phyloP scores from a whole-genome alignment of 495 filamentous ascomycete genomes.

The Penicillium cosmopolitanum region DNA sequence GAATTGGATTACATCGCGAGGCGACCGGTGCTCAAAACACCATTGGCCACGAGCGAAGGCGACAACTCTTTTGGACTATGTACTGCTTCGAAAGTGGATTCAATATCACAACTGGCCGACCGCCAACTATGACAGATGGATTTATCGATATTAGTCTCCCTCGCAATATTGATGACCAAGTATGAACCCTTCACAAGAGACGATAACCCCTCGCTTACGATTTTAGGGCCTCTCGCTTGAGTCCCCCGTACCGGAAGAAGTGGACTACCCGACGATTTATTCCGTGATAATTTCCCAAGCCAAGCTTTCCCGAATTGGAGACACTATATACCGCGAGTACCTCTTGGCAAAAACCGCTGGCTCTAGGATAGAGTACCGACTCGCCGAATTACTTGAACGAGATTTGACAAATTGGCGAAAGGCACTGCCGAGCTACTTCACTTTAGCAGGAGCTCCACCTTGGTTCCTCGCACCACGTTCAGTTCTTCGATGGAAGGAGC shows the following conservation, averaged over 20 bases:
- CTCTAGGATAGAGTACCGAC: slow-evolving; percentile 12
- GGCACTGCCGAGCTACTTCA: slow-evolving; percentile 30
- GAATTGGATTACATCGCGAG: slow-evolving; percentile 49
- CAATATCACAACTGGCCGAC: slow-evolving; percentile 30
- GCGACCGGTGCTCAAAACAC: slow-evolving; percentile 14
- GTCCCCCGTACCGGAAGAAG: slow-evolving; percentile 11
- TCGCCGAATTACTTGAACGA: slow-evolving; percentile 13
- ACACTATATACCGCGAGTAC: slow-evolving; percentile 24
- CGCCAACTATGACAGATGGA: slow-evolving; percentile 22
- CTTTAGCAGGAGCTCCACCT: slow-evolving; percentile 9
- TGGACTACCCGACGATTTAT: slow-evolving; percentile 23
- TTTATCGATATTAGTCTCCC: slow-evolving; percentile 34
- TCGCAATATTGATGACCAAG: slow-evolving; percentile 27
- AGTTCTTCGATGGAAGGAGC: slow-evolving; percentile 30
- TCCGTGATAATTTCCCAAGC: slow-evolving; percentile 29
- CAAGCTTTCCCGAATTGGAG: slow-evolving; percentile 22
- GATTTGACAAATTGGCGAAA: slow-evolving; percentile 21
- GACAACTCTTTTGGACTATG: slow-evolving; percentile 28
- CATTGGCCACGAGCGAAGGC: slow-evolving; percentile 19
- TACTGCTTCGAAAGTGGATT: slow-evolving; percentile 37
- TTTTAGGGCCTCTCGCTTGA: slow-evolving; percentile 14
- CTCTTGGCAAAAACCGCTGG: slow-evolving; percentile 11
- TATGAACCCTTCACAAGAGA: neutral
- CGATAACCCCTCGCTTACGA: neutral
- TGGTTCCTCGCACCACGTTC: slow-evolving; percentile 30